Base-by-base conservation (phyloP, 2,329 filamentous ascomycete genomes). In the Sclerotinia borealis region DNA sequence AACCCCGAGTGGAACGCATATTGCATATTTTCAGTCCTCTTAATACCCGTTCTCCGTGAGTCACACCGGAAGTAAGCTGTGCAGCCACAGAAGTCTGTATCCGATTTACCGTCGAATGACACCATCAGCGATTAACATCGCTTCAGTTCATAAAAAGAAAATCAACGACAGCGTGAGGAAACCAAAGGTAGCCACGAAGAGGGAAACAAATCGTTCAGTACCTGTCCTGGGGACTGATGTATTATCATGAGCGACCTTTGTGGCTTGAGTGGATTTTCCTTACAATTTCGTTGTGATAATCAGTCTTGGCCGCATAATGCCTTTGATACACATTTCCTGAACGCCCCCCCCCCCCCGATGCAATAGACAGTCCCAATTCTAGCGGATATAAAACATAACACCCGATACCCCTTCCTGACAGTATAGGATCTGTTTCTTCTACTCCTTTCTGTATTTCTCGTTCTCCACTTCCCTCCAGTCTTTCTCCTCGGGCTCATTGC, bases 401-500 rank as follows among this genome's bases (percentile, higher is more conserved):
- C 27, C 4, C 11, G 27, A 45, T 34, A 17, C 4, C 13, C 5
- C 43, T 51, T 27, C 19, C 31, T 51, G 34, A 34, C 8, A 56
- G 29, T 25, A 31, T 27, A 11, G n/a, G 10, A 37, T n/a, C 29
- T 25, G 10, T 54, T 34, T 43, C 27, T 43, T 41, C 19, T 47
- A 54, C n/a, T 61, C 67, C 62, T 77, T 77, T 54, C 79, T 75
- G 71, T 82, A 86, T 73, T 82, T 83, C 71, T 87, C 83, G 68
- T 88, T 88, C 77, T 88, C 85, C 22, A 82, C 70, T 70, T 88
- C 85, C 66, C 85, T 79, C 85, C 85, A 88, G 73, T 88, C 85
- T 68, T 76, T 76, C 39, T 82, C 79, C 61, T 79, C 80, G 61
- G 81, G 81, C 73, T 90, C 88, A 75, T 90, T 85, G 50, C 88